Evolutionary conservation across 2,329 filamentous ascomycete genomes (phyloP).

Genomic region (Alternaria burnsii): DNA sequence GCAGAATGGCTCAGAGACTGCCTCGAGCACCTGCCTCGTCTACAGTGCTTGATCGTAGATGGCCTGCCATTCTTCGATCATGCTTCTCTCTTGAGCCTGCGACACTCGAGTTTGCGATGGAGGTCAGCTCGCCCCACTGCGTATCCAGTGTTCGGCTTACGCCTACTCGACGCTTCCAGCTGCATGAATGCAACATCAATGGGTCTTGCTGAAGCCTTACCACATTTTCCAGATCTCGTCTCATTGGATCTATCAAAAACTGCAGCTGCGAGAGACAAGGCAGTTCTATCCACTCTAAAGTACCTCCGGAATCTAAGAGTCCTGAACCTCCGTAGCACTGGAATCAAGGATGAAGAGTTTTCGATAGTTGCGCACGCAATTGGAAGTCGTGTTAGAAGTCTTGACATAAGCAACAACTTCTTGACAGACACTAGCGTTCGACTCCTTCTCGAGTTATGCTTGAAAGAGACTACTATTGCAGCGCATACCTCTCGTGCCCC

Average conservation of each 20-base stretch:
- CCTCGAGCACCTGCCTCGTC: constrained; percentile 64
- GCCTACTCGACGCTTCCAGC: constrained; percentile 64
- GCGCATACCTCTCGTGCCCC: constrained; percentile 22
- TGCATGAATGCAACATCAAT: constrained; percentile 67
- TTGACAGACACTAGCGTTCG: constrained; percentile 65
- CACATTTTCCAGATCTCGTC: constrained; percentile 62
- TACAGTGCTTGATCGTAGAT: constrained; percentile 68
- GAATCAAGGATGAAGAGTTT: constrained; percentile 63
- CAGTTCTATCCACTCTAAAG: constrained; percentile 58
- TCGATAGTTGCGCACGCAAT: constrained; percentile 62
- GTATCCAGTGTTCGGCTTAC: constrained; percentile 57
- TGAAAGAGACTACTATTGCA: constrained; percentile 44
- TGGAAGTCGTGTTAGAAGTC: constrained; percentile 60
- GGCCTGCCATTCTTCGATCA: constrained; percentile 70
- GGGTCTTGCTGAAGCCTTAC: constrained; percentile 61
- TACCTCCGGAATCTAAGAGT: constrained; percentile 62
- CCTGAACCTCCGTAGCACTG: constrained; percentile 64
- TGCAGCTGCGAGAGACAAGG: constrained; percentile 57
- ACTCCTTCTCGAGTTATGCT: constrained; percentile 61
- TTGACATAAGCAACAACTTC: constrained; percentile 66
- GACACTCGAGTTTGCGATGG: constrained; percentile 42
- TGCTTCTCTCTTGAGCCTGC: constrained; percentile 62
- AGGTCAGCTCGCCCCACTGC: constrained; percentile 29
- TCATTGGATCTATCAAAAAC: constrained; percentile 68
- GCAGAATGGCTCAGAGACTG: constrained; percentile 68